phyloP scores from a whole-genome alignment of 352 stramenopile species.

The Phytophthora pini region DNA sequence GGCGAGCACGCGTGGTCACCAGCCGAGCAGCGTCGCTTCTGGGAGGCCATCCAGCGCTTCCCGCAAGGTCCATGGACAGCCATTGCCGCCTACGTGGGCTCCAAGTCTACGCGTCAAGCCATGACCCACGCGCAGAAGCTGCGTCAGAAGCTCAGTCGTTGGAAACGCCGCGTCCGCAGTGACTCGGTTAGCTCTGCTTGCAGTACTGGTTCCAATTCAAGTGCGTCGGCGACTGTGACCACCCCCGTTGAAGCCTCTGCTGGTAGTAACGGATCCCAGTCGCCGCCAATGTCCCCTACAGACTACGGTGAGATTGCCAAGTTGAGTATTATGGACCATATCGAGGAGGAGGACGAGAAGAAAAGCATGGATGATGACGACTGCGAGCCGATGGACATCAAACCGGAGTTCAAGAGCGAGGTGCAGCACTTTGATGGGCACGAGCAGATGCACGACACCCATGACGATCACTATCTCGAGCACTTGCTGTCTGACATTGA shows the following conservation, averaged over 20 bases:
- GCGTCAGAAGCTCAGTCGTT: conserved; percentile 68
- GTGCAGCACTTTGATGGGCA: conserved; percentile 19
- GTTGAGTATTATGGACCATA: conserved; percentile 36
- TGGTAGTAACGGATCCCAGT: conserved; percentile 23
- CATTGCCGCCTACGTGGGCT: conserved; percentile 66
- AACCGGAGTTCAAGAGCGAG: conserved; percentile 21
- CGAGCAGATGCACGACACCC: conserved; percentile 25
- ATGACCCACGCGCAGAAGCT: conserved; percentile 79
- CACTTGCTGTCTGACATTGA: conserved; percentile 59
- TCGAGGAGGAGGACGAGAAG: conserved; percentile 34
- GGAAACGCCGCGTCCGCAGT: conserved; percentile 55
- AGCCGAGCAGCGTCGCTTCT: conserved; percentile 57
- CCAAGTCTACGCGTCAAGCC: conserved; percentile 68
- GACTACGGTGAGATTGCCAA: conserved; percentile 32
- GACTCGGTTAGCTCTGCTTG: conserved; percentile 29
- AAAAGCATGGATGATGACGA: conserved; percentile 24
- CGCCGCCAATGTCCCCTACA: conserved; percentile 37
- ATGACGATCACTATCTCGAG: conserved; percentile 51
- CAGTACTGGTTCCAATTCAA: conserved; percentile 29
- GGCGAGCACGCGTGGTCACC: conserved; percentile 59
- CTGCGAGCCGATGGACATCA: conserved; percentile 32
- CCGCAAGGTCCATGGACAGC: conserved; percentile 67
- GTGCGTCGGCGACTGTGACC: conserved; percentile 24
- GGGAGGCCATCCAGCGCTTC: conserved; percentile 65
- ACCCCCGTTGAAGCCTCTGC: conserved; percentile 9